Conservation (phyloP, 441 rosid species). For the Cnidoscolus chayamansa region DNA sequence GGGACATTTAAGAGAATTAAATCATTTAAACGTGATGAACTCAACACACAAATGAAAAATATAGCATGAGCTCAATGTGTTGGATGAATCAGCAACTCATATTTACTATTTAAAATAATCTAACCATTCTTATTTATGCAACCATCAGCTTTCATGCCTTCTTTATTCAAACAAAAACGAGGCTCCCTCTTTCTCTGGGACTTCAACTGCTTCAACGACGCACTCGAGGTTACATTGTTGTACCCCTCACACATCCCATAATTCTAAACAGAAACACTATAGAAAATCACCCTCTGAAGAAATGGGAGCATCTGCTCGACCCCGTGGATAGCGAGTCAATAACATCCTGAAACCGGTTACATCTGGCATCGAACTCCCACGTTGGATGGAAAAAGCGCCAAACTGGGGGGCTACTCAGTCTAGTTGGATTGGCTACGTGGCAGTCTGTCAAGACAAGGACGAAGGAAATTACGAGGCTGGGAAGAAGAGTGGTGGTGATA, state of each 20-base stretch:
- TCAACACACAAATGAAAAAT: too few species aligned
- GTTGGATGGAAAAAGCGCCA: slow-evolving; percentile 58
- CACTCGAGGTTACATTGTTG: slow-evolving; percentile 10
- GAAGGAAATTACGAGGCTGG: slow-evolving; percentile 58
- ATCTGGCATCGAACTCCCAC: slow-evolving; percentile 58
- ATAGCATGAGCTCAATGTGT: slow-evolving; percentile 28
- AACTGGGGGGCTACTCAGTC: slow-evolving; percentile 56
- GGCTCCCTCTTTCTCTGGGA: slow-evolving; percentile 26
- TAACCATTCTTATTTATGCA: slow-evolving; percentile 18
- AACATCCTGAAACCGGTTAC: slow-evolving; percentile 50
- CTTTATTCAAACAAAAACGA: slow-evolving; percentile 37
- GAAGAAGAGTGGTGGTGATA: slow-evolving; percentile 72
- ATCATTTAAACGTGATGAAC: too few species aligned
- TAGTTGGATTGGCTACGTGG: slow-evolving; percentile 88
- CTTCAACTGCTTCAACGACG: not conserved
- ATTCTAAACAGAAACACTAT: slow-evolving; percentile 16
- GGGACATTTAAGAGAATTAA: not conserved
- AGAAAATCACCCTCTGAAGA: slow-evolving; percentile 26
- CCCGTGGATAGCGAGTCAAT: slow-evolving; percentile 19
- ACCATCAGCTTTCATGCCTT: slow-evolving; percentile 26
- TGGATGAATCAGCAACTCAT: not conserved
- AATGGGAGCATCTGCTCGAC: slow-evolving; percentile 43
- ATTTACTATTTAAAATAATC: slow-evolving; percentile 23
- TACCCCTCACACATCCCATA: slow-evolving; percentile 21
- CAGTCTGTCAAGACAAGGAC: slow-evolving; percentile 62